Evolutionary conservation across 352 stramenopile species (phyloP), one percentile per base, ranked within the genome.

Genomic region (Globisporangium apiculatum): DNA sequence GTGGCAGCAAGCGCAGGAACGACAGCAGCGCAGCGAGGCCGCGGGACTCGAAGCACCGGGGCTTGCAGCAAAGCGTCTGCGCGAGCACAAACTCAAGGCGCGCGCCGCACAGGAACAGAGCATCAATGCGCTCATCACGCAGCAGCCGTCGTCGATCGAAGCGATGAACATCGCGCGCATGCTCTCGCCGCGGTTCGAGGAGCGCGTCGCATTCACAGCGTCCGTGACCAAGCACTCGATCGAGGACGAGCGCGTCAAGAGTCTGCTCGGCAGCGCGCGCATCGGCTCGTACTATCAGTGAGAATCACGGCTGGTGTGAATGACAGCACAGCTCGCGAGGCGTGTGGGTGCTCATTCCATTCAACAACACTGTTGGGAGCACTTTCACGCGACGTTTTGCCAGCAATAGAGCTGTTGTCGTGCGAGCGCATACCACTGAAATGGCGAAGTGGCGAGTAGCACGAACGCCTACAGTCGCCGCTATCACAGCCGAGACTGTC

Each of bases 151-250:
- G 40, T 89, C 76, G 1, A 77, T 92, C 40, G 76, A 84, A 47
- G 79, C 82, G 1, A 92, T 90, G 79, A 90, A 92, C 55, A 86
- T 92, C 48, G 82, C 77, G 7, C 72, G 82, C 7, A 87, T 89
- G 82, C 57, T 91, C 17, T 92, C 82, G 15, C 79, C 82, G 35
- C 75, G 77, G 0, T 90, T 89, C 48, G 66, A 82, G 55, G 76
- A 93, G 66, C 65, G 49, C 12, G 68, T 89, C n/a, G 47, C 62
- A 31, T 91, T 85, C 51, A 51, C 64, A 15, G 78, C 80, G 8
- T 59, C 67, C 41, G 68, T 93, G 9, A 50, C 64, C 9, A 76
- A 71, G 51, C 69, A 85, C 58, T 92, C 79, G 4, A 37, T 55
- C 10, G 73, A 82, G 42, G 79, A 93, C 14, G 71, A 79, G 48